Evolutionary conservation across 495 filamentous ascomycete species (phyloP), one percentile per base, ranked within the genome.

Genomic region (Tuber magnatum): DNA sequence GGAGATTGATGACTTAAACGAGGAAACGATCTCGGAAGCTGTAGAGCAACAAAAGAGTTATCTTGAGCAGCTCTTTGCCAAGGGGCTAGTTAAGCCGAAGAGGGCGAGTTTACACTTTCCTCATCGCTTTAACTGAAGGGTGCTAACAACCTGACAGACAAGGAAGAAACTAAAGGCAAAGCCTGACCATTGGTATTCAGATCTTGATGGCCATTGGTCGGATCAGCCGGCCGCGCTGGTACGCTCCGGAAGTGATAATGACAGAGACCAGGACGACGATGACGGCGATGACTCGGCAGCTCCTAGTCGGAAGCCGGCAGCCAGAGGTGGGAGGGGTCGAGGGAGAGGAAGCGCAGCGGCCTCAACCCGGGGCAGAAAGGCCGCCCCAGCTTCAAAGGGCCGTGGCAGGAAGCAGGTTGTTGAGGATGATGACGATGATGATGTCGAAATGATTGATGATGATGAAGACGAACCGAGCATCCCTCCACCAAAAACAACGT

Each of bases 161-260:
- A 87, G 87, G 77, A 87, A 85, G 71, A 92, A 90, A 75, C 85
- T 90, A 71, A 97, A 94, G 83, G 89, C 90, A 32, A 89, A 88
- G 76, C 95, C 95, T 6, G 90, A 91, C 40, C 84, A 84, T 14
- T 99, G 94, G 94, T 92, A 97, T 81, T 90, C 88, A 6, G 94
- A 98, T 76, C 82, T 92, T 48, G 90, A 97, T 73, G 95, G 96
- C 48, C 83, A 86, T 43, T 98, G 95, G 95, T 89, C 89, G 68
- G 91, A 95, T 74, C 89, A 93, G 73, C 89, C 91, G 0, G 89
- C 89, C 0, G 92, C 92, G 18, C 84, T 91, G 70, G 88, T 88
- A 18, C 82, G 84, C 71, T 82, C 84, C 77, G 83, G 85, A 24
- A 83, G 81, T 46, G 83, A 85, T 73, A 84, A 88, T 77, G 86